phyloP scores from a whole-genome alignment of 2,329 filamentous ascomycete species.

The Colletotrichum somersetense region DNA sequence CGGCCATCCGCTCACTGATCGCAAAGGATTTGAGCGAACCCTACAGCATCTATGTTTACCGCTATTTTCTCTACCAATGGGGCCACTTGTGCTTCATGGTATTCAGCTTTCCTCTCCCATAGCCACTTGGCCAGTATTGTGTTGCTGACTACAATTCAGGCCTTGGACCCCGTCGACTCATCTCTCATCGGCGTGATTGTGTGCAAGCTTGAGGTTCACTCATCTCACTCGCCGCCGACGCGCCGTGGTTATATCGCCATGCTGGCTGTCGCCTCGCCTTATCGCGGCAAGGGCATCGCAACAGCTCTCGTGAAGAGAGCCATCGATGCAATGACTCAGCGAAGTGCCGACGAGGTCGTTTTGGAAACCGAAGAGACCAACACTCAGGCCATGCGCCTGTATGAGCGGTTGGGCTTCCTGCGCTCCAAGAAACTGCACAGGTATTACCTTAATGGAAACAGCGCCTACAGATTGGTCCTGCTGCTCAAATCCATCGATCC shows the following conservation, averaged over 20 bases:
- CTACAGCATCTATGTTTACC: conserved; percentile 99
- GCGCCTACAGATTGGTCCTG: conserved; percentile 88
- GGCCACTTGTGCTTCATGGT: conserved; percentile 97
- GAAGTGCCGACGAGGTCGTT: conserved; percentile 91
- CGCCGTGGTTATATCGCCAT: conserved; percentile 97
- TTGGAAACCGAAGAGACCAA: conserved; percentile 97
- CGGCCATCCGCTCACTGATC: conserved; percentile 91
- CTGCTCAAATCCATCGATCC: conserved; percentile 73
- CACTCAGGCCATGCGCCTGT: conserved; percentile 87
- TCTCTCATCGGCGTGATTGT: conserved; percentile 90
- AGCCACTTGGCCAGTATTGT: not conserved
- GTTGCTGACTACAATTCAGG: conserved; percentile 55
- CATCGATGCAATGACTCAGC: conserved; percentile 88
- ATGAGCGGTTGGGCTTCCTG: conserved; percentile 92
- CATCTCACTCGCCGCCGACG: conserved; percentile 79
- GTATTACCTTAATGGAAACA: conserved; percentile 97
- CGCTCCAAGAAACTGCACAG: conserved; percentile 92
- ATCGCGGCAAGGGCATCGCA: conserved; percentile 87
- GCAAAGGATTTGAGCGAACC: conserved; percentile 97
- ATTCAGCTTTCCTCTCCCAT: conserved; percentile 43
- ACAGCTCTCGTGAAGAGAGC: conserved; percentile 90
- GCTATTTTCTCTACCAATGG: conserved; percentile 99
- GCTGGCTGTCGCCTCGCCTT: conserved; percentile 87
- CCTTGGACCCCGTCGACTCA: conserved; percentile 69
- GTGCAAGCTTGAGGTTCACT: conserved; percentile 92